Base-by-base conservation (phyloP, 768 basidiomycete genomes). In the Rhodotorula toruloides region DNA sequence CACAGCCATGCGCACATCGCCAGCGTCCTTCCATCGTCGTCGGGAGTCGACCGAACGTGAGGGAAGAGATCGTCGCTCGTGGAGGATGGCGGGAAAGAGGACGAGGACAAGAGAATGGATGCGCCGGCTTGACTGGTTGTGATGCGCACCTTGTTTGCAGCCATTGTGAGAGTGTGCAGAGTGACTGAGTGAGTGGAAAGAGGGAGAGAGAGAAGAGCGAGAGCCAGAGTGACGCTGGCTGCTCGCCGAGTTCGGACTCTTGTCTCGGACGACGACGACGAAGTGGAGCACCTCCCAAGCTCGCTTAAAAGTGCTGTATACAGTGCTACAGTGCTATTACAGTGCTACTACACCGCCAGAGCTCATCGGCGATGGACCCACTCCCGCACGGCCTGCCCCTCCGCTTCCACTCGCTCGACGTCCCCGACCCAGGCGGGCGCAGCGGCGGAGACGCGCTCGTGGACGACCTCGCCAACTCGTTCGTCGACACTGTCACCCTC, bases 301-400 rank as follows among this genome's bases (percentile, higher is more conserved):
- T 16, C 19, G 32, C 49, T 29, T 11, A 14, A 14, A 8, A 14
- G 44, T n/a, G n/a, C n/a, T n/a, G n/a, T n/a, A n/a, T n/a, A n/a
- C n/a, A n/a, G n/a, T n/a, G n/a, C n/a, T n/a, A n/a, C n/a, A n/a
- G n/a, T n/a, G n/a, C n/a, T n/a, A n/a, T n/a, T n/a, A n/a, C n/a
- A n/a, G n/a, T n/a, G 6, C 47, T 31, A 13, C 52, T 43, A 25
- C 32, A 25, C 16, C 34, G 53, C 16, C 9, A 32, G 25, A 5
- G 32, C 16, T 16, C 61, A 12, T 12, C 34, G 29, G 19, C 21
- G 22, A 32, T 40, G 14, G 52, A 56, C 17, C 13, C 36, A 7
- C 29, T 54, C 4, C 63, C 60, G 9, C 64, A 61, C 37, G 70
- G 70, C 8, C 65, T 71, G 0, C 70, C 70, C 1, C 48, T 71